phyloP scores from a whole-genome alignment of 1,284 basidiomycete genomes.

The Puccinia novopanici region DNA sequence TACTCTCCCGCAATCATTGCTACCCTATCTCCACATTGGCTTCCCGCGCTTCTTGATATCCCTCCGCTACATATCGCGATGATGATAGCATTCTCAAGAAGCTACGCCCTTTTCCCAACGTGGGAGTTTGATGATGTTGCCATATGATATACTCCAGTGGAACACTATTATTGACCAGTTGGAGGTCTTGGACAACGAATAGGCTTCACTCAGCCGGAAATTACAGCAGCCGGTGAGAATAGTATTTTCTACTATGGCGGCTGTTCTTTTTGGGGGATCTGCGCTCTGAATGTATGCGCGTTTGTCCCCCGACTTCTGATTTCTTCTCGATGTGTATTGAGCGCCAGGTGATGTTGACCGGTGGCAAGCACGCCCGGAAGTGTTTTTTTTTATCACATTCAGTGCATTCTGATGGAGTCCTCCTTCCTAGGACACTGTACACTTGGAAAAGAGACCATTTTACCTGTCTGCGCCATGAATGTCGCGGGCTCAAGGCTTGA shows the following conservation, averaged over 20 bases:
- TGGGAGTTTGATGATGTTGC: not conserved
- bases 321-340: not conserved
- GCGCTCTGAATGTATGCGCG: conserved; percentile 12
- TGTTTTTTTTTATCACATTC: not conserved
- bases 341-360: not conserved
- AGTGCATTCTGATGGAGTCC: no score
- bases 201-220: no score
- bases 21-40: not conserved
- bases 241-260: not conserved
- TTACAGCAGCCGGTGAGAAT: no score
- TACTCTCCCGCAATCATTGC: no score
- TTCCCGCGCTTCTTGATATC: not conserved
- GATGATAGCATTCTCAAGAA: not conserved
- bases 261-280: not conserved
- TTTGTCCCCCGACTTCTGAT: not conserved
- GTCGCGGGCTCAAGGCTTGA: no score
- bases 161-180: no score
- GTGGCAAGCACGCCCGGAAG: not conserved
- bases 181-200: no score
- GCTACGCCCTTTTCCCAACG: not conserved
- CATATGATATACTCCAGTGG: no score
- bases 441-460: no score
- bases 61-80: no score
- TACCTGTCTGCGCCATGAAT: no score
- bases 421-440: no score